Percentiles rank a stretch among this genome's conserved stretches.
These are phyloP conservation scores for Wickerhamiella shivajii DNA, from an alignment of 805 yeast species.

Conservation along the genomic window DNA sequence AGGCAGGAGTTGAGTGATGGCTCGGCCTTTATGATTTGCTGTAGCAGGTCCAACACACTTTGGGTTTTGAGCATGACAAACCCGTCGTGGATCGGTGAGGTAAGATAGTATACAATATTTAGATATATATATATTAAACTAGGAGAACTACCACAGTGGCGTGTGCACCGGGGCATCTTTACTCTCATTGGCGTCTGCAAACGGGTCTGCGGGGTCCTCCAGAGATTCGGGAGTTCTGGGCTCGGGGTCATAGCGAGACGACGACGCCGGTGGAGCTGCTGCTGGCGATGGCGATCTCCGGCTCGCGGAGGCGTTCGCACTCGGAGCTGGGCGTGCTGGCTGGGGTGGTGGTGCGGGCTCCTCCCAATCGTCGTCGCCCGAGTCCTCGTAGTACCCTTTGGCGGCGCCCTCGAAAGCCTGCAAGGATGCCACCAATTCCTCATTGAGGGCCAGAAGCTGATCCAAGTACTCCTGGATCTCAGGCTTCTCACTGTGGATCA, in stretches of 20 bases:
- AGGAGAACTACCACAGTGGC: constrained; percentile 19
- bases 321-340: constrained; percentile 21
- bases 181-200: constrained; percentile 35
- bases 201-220: constrained; percentile 28
- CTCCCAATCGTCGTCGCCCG: constrained; percentile 15
- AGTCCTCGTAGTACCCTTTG: constrained; percentile 10
- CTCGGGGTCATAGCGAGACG: constrained; percentile 3
- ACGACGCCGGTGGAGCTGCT: constrained; percentile 11
- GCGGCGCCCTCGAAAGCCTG: constrained; percentile 43
- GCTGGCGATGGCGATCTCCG: not conserved
- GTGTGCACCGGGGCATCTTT: constrained; percentile 15
- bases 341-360: constrained; percentile 13
- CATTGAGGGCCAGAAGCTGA: constrained; percentile 78
- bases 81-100: too few relatives aligned
- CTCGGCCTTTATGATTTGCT: too few relatives aligned
- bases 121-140: too few relatives aligned
- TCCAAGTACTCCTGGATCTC: constrained; percentile 65
- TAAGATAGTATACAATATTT: too few relatives aligned
- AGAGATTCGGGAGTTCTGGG: not conserved
- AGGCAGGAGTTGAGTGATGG: too few relatives aligned
- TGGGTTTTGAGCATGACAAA: too few relatives aligned
- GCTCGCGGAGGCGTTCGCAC: not conserved
- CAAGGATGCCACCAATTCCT: constrained; percentile 65
- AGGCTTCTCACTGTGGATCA: constrained; percentile 67
- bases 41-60: too few relatives aligned